Base-by-base conservation (phyloP, 1,284 basidiomycete species). In the Tylopilus orsonianus region DNA sequence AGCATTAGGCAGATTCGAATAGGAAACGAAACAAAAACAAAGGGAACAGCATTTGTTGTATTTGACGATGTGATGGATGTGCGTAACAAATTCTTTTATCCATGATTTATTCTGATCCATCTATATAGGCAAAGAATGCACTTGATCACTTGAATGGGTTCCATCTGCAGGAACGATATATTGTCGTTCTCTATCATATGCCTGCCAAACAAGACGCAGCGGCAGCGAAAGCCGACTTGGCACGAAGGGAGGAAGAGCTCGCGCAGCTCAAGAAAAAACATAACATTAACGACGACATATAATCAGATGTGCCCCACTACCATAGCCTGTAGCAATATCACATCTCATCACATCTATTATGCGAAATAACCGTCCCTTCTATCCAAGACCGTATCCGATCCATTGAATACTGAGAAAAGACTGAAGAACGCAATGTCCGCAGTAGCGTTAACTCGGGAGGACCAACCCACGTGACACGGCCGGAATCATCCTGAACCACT, bases 111-210 rank as follows among this genome's bases (percentile, higher is more conserved):
- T 54, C 54, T 62, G 40, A 65, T 53, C 46, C 48, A 43, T 34
- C 42, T 40, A 13, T 23, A 12, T 60, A 94, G 86, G 93, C 92
- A 14, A 97, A 97, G 72, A 94, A 95, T 63, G 96, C 96, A 1
- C 83, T 97, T 48, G 94, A 96, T 65, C 91, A 97, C 69, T 70
- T 99, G 64, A 99, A 99, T 62, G 97, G 96, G 33, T 99, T 99
- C 75, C 96, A 99, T 73, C 72, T 99, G 54, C 93, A 97, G 74
- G 96, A 97, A 70, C 85, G 97, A 27, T 99, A 99, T 71, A 96
- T 99, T 49, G 92, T 95, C 45, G 96, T 99, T 13, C 75, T 99
- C 23, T 98, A 97, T 64, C 96, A 99, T 66, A 96, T 98, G 84
- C 94, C 94, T 32, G 88, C 93, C 18, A 93, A 94, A 68, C 90